Evolutionary conservation across 148 eudicot species (phyloP).

Genomic region (Tetragonia tetragonoides): DNA sequence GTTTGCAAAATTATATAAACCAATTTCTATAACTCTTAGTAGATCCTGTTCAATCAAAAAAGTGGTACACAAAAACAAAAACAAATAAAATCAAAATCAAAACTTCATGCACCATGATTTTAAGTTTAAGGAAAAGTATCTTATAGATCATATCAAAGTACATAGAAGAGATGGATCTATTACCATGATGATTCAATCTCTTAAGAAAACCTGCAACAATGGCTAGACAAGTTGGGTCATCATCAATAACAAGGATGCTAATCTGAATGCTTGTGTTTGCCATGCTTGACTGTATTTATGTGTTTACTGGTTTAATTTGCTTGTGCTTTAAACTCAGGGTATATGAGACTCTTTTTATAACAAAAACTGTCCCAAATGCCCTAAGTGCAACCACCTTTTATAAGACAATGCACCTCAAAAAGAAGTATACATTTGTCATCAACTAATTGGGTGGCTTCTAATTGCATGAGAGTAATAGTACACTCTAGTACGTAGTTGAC

Average conservation of each 20-base stretch:
- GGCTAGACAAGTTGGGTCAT: constrained; percentile 43
- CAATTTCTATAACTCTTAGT: background rate
- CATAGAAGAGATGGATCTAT: background rate
- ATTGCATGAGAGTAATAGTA: background rate
- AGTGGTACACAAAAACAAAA: background rate
- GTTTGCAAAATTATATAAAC: too few species aligned
- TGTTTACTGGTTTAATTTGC: too few species aligned
- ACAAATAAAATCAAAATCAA: background rate
- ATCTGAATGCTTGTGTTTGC: constrained; percentile 13
- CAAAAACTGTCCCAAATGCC: background rate
- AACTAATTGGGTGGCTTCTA: constrained; percentile 5
- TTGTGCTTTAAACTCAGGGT: background rate
- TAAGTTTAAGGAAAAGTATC: background rate
- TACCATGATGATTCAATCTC: constrained; percentile 47
- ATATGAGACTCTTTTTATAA: background rate
- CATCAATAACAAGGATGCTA: constrained; percentile 52
- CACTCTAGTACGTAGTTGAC: constrained; percentile 1
- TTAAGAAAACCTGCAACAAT: constrained; percentile 39
- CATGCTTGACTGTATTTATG: constrained; percentile 24
- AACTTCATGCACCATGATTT: background rate
- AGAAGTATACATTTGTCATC: constrained; percentile 12
- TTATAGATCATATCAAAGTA: background rate
- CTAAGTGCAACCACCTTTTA: constrained; percentile 9
- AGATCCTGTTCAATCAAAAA: background rate
- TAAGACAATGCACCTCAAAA: constrained; percentile 3